Conservation (phyloP, 2,329 filamentous ascomycete genomes). For the Thielaviopsis populi region DNA sequence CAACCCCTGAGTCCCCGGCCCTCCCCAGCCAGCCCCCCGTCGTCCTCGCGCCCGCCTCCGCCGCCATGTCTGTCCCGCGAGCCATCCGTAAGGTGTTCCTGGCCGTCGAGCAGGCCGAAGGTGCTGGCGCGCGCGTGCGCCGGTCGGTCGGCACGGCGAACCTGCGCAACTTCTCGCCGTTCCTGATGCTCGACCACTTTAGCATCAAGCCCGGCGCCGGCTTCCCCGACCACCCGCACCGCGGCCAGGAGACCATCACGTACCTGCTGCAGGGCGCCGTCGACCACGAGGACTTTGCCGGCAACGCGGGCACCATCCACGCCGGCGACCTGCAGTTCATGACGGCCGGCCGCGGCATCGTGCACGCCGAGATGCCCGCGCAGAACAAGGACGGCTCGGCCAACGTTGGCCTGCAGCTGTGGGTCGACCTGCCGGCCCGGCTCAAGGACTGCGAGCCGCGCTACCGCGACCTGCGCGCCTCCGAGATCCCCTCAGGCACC, state of each 20-base stretch:
- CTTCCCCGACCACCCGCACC: constrained; percentile 75
- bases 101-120: constrained; percentile 74
- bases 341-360: constrained; percentile 82
- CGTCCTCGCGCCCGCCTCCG: constrained; percentile 23
- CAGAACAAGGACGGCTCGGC: constrained; percentile 59
- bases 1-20: background rate
- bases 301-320: constrained; percentile 68
- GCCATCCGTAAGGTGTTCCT: constrained; percentile 71
- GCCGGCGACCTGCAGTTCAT: constrained; percentile 94
- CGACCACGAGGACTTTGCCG: constrained; percentile 86
- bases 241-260: constrained; percentile 77
- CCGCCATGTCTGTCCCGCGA: constrained; percentile 49
- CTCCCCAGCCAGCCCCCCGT: constrained; percentile 12
- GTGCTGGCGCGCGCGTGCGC: constrained; percentile 72
- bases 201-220: constrained; percentile 63
- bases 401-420: constrained; percentile 83
- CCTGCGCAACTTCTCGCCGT: constrained; percentile 76
- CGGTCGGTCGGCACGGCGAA: constrained; percentile 74
- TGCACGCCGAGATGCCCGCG: constrained; percentile 90
- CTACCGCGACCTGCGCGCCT: constrained; percentile 68
- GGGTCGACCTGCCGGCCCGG: constrained; percentile 75
- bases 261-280: constrained; percentile 76
- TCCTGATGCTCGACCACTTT: constrained; percentile 95
- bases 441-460: constrained; percentile 83
- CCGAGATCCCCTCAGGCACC: constrained; percentile 63